Evolutionary conservation across 208 protist genomes (phyloP), one percentile per base, ranked within the genome.

Genomic region (Borovskyia barvae): DNA sequence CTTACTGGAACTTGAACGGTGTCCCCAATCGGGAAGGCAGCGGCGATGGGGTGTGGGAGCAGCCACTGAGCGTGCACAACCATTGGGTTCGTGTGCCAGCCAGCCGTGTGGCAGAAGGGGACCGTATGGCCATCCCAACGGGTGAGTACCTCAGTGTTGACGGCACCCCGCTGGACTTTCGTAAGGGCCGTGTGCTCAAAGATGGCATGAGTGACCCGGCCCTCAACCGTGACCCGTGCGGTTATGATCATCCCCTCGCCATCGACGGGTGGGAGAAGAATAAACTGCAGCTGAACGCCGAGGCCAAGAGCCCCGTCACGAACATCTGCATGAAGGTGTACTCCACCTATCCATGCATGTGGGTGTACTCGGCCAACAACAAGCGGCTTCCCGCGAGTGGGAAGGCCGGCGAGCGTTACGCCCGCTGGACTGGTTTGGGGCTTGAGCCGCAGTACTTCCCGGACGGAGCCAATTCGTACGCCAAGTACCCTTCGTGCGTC

Each of bases 301-400:
- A 75, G 55, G 50, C 56, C n/a, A 75, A 52, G 43, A 87, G 77
- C 56, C 75, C 80, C 11, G n/a, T 48, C 36, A 79, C 74, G 14
- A 60, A 75, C 43, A 82, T 91, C 57, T 50, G 47, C 29, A 80
- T 91, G 77, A 68, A 57, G 53, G 51, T 91, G 3, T 70, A 78
- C 60, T 82, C 80, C 20, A 87, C 78, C 32, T 87, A 75, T 30
- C 80, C 80, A 33, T 58, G 35, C 30, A 64, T 86, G 36, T 78
- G 77, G 70, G 84, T 91, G 36, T 91, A 91, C 77, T 75, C 84
- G 19, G 77, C 80, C 14, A 91, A 83, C 48, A 72, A 79, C 69
- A 66, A 83, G 20, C 56, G 57, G 19, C 67, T 67, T 37, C 55
- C 77, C 1, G 69, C 67, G 43, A 75, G 45, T 22, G 80, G 77